Percentiles rank a stretch among this genome's conserved stretches.
These are phyloP conservation scores for Penicillium sp. DNA, from an alignment of 2,329 filamentous ascomycete genomes.

Conservation along the genomic window DNA sequence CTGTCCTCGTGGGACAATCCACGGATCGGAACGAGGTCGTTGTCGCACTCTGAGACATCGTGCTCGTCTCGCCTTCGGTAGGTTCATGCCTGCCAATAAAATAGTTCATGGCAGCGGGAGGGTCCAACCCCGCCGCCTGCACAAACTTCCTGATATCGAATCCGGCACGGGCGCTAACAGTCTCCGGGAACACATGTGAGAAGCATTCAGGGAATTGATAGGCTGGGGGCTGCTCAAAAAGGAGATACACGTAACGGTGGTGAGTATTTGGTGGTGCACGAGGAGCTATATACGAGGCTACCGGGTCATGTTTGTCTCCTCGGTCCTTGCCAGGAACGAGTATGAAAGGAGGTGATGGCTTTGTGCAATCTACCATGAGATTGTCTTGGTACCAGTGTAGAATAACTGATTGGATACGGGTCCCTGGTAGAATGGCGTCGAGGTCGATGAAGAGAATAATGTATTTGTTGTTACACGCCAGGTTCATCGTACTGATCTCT, in stretches of 20 bases:
- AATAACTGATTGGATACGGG: conserved; percentile 16
- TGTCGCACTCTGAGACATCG: conserved; percentile 10
- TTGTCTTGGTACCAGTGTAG: conserved; percentile 31
- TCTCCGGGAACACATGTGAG: conserved; percentile 28
- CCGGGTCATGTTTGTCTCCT: not conserved
- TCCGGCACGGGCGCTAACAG: conserved; percentile 21
- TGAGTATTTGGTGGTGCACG: conserved; percentile 24
- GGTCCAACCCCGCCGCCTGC: conserved; percentile 27
- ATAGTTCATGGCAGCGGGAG: conserved; percentile 39
- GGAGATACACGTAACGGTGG: conserved; percentile 34
- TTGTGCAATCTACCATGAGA: conserved; percentile 11
- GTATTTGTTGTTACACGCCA: conserved; percentile 14
- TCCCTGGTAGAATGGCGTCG: conserved; percentile 19
- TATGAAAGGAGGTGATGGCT: not conserved
- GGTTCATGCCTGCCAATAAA: conserved; percentile 36
- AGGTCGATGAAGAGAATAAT: conserved; percentile 26
- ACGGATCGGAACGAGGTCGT: conserved; percentile 22
- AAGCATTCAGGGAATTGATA: conserved; percentile 35
- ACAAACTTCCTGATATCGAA: conserved; percentile 40
- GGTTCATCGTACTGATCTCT: conserved; percentile 14
- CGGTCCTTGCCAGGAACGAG: conserved; percentile 2
- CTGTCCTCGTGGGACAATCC: conserved; percentile 5
- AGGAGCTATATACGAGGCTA: conserved; percentile 30
- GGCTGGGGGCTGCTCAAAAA: conserved; percentile 25
- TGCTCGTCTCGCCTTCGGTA: not conserved